Conservation (phyloP, 2,329 filamentous ascomycete genomes). For the Phyllosticta citriasiana region DNA sequence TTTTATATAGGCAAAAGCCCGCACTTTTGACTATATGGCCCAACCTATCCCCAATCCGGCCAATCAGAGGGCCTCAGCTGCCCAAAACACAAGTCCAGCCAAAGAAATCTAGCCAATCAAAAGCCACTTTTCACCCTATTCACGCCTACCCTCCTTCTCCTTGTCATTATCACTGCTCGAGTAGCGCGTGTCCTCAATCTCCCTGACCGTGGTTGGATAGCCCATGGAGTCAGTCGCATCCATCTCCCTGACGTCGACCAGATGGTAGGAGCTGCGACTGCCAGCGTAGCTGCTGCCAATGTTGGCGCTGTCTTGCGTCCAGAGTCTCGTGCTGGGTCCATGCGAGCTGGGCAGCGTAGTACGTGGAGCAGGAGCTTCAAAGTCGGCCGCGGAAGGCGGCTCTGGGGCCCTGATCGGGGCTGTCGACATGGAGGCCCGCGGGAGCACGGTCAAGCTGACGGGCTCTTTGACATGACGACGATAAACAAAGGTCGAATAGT, state of each 20-base stretch:
- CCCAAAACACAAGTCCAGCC: not conserved
- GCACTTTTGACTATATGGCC: not conserved
- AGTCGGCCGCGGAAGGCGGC: not conserved
- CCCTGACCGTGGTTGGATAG: not conserved
- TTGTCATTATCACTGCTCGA: not conserved
- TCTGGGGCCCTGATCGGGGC: not conserved
- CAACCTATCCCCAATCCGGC: not conserved
- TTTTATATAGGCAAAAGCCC: not conserved
- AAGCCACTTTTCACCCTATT: not conserved
- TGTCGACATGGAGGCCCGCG: not conserved
- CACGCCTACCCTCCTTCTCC: not conserved
- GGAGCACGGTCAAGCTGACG: not conserved
- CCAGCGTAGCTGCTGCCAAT: not conserved
- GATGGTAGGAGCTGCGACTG: not conserved
- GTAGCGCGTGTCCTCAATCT: conserved; percentile 4
- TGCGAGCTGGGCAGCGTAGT: not conserved
- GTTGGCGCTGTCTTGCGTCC: conserved; percentile 2
- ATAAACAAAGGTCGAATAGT: not conserved
- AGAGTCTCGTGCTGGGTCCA: not conserved
- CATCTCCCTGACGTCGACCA: conserved; percentile 5
- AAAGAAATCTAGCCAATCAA: not conserved
- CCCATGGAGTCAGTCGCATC: not conserved
- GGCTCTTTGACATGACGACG: not conserved
- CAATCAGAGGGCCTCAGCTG: not conserved
- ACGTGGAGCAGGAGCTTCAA: not conserved